Conservation (phyloP, 176 grass and related monocot genomes). For the Poa pratensis region DNA sequence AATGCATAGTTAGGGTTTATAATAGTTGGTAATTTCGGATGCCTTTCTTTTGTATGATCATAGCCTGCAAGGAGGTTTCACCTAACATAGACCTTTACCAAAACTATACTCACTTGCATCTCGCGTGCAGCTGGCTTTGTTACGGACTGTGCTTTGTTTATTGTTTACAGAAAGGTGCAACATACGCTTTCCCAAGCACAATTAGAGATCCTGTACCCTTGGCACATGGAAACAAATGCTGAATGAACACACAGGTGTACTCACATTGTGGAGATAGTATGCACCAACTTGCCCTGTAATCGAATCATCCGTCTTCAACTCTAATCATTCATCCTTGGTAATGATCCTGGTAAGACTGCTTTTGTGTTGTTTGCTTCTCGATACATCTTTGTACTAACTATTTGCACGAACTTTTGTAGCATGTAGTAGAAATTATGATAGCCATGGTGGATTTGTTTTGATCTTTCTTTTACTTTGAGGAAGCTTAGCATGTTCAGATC, state of each 20-base stretch:
- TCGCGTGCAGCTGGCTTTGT: constrained; percentile 66
- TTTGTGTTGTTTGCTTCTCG: constrained; percentile 48
- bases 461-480: constrained; percentile 45
- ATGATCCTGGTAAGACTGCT: constrained; percentile 58
- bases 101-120: constrained; percentile 64
- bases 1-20: constrained; percentile 52
- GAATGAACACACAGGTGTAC: constrained; percentile 49
- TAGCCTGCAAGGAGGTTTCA: constrained; percentile 56
- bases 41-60: constrained; percentile 45
- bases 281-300: constrained; percentile 45
- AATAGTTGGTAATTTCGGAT: constrained; percentile 40
- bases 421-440: constrained; percentile 63
- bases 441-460: constrained; percentile 37
- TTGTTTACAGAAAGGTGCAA: constrained; percentile 60
- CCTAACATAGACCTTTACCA: constrained; percentile 69
- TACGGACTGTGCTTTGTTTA: constrained; percentile 54
- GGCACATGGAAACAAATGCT: constrained; percentile 62
- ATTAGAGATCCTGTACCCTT: constrained; percentile 65
- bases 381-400: constrained; percentile 46
- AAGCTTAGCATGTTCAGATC: constrained; percentile 43
- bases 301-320: constrained; percentile 58
- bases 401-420: constrained; percentile 57
- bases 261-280: constrained; percentile 46
- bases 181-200: constrained; percentile 62
- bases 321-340: constrained; percentile 63